phyloP scores from a whole-genome alignment of 2,329 filamentous ascomycete genomes.

The Chaetomiaceae sp. region DNA sequence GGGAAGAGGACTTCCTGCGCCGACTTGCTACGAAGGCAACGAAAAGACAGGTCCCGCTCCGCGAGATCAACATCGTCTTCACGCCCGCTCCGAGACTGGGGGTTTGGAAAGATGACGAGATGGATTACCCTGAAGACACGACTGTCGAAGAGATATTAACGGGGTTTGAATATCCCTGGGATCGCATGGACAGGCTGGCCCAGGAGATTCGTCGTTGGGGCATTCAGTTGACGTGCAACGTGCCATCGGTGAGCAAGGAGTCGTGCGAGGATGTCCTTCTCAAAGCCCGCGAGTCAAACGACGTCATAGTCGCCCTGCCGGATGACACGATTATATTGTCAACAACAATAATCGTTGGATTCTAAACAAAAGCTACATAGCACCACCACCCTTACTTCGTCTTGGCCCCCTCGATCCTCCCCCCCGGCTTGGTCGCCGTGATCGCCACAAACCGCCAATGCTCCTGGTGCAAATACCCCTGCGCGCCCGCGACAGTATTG shows the following conservation, averaged over 20 bases:
- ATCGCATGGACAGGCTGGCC: conserved; percentile 1
- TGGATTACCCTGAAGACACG: too few relatives aligned
- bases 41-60: neutral
- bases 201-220: neutral
- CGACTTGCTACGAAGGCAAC: neutral
- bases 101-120: neutral
- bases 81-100: neutral
- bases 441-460: conserved; percentile 37
- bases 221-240: neutral
- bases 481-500: conserved; percentile 44
- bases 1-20: neutral
- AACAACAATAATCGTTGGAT: too few relatives aligned
- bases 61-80: neutral
- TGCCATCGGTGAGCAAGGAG: neutral
- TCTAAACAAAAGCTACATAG: too few relatives aligned
- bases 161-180: neutral
- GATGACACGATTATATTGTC: too few relatives aligned
- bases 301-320: too few relatives aligned
- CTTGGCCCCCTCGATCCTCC: conserved; percentile 5
- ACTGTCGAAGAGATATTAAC: too few relatives aligned
- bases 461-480: conserved; percentile 32
- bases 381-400: neutral
- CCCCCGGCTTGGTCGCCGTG: conserved; percentile 35
- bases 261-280: neutral
- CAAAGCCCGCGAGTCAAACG: too few relatives aligned